Percentiles rank a stretch among this genome's conserved stretches.
Conservation (phyloP, 1,284 basidiomycete species). For the Microbotryum silenes-acaulis region DNA sequence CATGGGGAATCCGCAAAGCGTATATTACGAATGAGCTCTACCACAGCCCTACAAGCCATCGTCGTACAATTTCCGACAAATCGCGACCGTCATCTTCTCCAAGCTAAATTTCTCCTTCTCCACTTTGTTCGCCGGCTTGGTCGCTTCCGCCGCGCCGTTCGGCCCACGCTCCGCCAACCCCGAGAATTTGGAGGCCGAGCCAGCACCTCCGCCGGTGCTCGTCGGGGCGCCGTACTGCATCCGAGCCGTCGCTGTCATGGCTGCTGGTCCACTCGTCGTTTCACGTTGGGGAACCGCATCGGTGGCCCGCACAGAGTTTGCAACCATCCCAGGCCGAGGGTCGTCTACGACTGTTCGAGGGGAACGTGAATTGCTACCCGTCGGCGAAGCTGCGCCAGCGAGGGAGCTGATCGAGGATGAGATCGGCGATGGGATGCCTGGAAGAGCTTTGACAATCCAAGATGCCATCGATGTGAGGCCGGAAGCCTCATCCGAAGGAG, state of each 20-base stretch:
- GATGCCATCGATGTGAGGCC: constrained; percentile 30
- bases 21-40: neutral
- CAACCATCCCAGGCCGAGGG: constrained; percentile 9
- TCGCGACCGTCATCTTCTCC: constrained; percentile 65
- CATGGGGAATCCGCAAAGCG: too few species aligned
- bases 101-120: constrained; percentile 48
- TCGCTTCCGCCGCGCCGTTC: neutral
- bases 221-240: constrained; percentile 29
- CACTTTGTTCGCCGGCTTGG: neutral
- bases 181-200: neutral
- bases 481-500: constrained; percentile 7
- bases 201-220: neutral
- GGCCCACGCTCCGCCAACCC: neutral
- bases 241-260: constrained; percentile 16
- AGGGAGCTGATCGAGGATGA: constrained; percentile 6
- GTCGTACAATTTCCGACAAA: constrained; percentile 68
- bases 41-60: constrained; percentile 55
- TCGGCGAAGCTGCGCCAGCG: constrained; percentile 10
- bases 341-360: neutral
- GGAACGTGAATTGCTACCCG: neutral
- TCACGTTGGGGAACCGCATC: neutral
- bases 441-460: constrained; percentile 34
- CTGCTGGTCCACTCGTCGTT: neutral
- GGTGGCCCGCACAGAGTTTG: neutral
- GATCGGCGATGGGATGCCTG: constrained; percentile 9